Evolutionary conservation across 1,284 basidiomycete species (phyloP).

Genomic region (Trichosporon sp.): DNA sequence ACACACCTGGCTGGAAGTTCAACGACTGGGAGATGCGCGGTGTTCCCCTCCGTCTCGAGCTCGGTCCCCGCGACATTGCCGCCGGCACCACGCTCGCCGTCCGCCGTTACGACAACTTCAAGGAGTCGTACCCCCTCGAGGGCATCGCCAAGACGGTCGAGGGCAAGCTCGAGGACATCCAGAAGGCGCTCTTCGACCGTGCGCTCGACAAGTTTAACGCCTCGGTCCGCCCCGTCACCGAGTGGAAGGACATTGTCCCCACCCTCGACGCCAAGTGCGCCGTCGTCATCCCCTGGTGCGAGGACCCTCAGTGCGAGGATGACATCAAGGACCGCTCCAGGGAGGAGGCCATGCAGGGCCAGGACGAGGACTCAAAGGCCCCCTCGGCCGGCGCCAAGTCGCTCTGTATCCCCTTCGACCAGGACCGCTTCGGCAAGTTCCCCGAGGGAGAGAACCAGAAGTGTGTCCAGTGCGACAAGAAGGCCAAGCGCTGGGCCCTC

Average conservation of each 20-base stretch:
- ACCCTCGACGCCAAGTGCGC: conserved; percentile 87
- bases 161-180: conserved; percentile 79
- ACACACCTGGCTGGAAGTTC: conserved; percentile 98
- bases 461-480: conserved; percentile 78
- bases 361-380: conserved; percentile 87
- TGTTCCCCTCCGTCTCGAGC: conserved; percentile 93
- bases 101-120: conserved; percentile 83
- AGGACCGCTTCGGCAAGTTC: conserved; percentile 70
- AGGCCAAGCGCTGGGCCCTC: conserved; percentile 89
- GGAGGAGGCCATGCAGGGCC: conserved; percentile 63
- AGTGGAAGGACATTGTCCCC: conserved; percentile 91
- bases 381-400: conserved; percentile 99
- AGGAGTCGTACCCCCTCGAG: conserved; percentile 71
- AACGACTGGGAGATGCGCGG: conserved; percentile 99
- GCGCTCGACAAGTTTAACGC: conserved; percentile 76
- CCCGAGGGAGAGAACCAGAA: conserved; percentile 74
- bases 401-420: conserved; percentile 95
- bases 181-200: conserved; percentile 80
- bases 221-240: conserved; percentile 72
- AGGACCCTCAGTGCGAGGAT: conserved; percentile 90
- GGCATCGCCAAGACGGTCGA: conserved; percentile 66
- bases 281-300: conserved; percentile 95
- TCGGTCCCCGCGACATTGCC: conserved; percentile 89
- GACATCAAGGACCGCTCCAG: conserved; percentile 93
- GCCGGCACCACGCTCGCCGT: conserved; percentile 82